These are phyloP conservation scores for Vitis rupestris DNA, from an alignment of 164 flowering plant genomes.

Conservation along the genomic window DNA sequence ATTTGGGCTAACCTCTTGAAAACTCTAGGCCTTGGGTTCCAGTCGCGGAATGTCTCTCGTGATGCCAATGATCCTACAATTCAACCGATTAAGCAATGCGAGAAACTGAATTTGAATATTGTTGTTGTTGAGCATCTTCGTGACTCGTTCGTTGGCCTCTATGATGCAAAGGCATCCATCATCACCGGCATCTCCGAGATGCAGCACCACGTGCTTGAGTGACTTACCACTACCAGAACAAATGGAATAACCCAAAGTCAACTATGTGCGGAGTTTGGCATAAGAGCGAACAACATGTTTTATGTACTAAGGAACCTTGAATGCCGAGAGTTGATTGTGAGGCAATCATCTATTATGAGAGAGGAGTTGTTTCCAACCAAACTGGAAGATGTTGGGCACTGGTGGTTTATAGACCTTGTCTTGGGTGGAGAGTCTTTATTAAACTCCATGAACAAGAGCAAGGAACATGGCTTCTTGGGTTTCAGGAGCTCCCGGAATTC, in stretches of 20 bases:
- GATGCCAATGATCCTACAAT: slow-evolving; percentile 22
- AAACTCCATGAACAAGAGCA: slow-evolving; percentile 38
- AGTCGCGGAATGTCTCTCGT: slow-evolving; percentile 1
- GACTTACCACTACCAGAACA: slow-evolving; percentile 62
- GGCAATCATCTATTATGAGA: slow-evolving; percentile 68
- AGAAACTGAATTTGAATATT: slow-evolving; percentile 43
- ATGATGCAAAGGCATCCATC: slow-evolving; percentile 43
- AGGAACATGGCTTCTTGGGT: slow-evolving; percentile 56
- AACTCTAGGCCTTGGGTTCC: slow-evolving; percentile 50
- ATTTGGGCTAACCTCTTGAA: slow-evolving; percentile 47
- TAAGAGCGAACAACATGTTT: slow-evolving; percentile 65
- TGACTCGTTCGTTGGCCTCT: slow-evolving; percentile 69
- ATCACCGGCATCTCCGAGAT: slow-evolving; percentile 35
- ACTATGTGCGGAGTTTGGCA: slow-evolving; percentile 70
- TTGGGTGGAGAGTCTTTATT: slow-evolving; percentile 19
- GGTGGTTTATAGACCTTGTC: slow-evolving; percentile 61
- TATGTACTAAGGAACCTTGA: slow-evolving; percentile 75
- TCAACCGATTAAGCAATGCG: slow-evolving; percentile 48
- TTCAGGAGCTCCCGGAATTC: slow-evolving; percentile 64
- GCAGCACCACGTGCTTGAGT: slow-evolving; percentile 57
- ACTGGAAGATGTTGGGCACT: slow-evolving; percentile 57
- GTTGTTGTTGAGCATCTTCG: slow-evolving; percentile 59
- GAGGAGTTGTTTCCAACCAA: slow-evolving; percentile 48
- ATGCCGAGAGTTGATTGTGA: slow-evolving; percentile 62
- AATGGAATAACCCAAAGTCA: slow-evolving; percentile 19